Conservation (phyloP, 2,329 filamentous ascomycete species). For the Bipolaris gigantea region DNA sequence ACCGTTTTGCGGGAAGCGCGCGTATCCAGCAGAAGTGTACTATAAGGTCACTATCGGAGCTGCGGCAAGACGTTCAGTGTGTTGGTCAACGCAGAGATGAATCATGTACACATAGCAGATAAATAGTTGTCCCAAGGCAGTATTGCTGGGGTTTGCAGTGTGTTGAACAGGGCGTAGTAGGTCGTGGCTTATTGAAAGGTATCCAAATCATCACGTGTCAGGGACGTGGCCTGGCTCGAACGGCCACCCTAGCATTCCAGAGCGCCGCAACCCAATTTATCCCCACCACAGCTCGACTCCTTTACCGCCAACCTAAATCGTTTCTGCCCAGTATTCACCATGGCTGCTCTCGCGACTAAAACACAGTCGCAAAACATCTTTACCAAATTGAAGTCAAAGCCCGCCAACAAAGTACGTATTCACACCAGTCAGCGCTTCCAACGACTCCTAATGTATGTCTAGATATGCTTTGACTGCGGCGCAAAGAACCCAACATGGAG, state of each 20-base stretch:
- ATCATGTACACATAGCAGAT: not conserved
- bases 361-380: slow-evolving; percentile 96
- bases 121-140: not conserved
- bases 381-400: slow-evolving; percentile 92
- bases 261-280: slow-evolving; percentile 29
- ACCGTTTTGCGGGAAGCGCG: not conserved
- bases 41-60: not conserved
- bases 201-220: slow-evolving; percentile 18
- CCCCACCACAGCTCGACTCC: slow-evolving; percentile 34
- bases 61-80: not conserved
- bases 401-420: slow-evolving; percentile 81
- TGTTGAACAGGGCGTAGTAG: not conserved
- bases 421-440: slow-evolving; percentile 20
- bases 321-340: slow-evolving; percentile 38
- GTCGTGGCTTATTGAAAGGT: not conserved
- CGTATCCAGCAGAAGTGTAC: not conserved
- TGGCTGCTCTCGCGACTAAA: slow-evolving; percentile 77
- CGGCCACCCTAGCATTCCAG: slow-evolving; percentile 31
- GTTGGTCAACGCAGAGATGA: not conserved
- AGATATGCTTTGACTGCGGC: slow-evolving; percentile 98
- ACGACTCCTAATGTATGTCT: slow-evolving; percentile 27
- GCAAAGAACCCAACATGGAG: slow-evolving; percentile 99
- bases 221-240: slow-evolving; percentile 5
- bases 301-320: slow-evolving; percentile 24
- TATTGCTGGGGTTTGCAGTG: not conserved